Percentiles rank a stretch among this genome's conserved stretches.
phyloP scores from a whole-genome alignment of 75 land plant genomes.

The Sequoiadendron giganteum region DNA sequence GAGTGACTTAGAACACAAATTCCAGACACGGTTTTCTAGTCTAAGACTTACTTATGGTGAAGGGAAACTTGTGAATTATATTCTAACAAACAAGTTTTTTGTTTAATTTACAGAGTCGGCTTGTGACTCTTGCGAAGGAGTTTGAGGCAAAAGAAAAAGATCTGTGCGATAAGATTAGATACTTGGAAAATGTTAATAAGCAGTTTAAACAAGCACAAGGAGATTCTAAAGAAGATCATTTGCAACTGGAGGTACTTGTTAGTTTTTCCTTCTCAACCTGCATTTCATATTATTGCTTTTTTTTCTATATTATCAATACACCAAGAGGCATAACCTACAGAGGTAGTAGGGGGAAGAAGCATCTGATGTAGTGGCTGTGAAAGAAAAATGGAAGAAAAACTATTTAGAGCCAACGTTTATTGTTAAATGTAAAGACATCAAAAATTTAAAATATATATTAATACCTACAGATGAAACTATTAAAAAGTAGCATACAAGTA shows the following conservation, averaged over 20 bases:
- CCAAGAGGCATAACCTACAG: no score
- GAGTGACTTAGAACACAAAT: neutral
- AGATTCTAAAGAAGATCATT: conserved; percentile 30
- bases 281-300: neutral
- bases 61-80: neutral
- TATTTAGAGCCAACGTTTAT: no score
- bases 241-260: conserved; percentile 34
- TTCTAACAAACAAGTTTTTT: neutral
- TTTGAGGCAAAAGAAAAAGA: conserved; percentile 27
- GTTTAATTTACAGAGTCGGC: neutral
- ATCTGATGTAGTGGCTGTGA: no score
- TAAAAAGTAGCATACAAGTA: no score
- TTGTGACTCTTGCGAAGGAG: conserved; percentile 17
- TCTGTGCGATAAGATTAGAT: conserved; percentile 26
- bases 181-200: conserved; percentile 34
- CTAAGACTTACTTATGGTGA: neutral
- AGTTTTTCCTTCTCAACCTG: neutral
- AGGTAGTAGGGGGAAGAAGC: no score
- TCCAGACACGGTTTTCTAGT: neutral
- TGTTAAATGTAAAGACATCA: no score
- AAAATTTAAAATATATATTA: no score
- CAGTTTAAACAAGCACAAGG: conserved; percentile 22
- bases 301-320: neutral
- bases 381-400: no score
- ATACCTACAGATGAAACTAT: no score